Percentiles rank a stretch among this genome's conserved stretches.
phyloP scores from a whole-genome alignment of 805 yeast genomes.

The Candida parachauliodes region DNA sequence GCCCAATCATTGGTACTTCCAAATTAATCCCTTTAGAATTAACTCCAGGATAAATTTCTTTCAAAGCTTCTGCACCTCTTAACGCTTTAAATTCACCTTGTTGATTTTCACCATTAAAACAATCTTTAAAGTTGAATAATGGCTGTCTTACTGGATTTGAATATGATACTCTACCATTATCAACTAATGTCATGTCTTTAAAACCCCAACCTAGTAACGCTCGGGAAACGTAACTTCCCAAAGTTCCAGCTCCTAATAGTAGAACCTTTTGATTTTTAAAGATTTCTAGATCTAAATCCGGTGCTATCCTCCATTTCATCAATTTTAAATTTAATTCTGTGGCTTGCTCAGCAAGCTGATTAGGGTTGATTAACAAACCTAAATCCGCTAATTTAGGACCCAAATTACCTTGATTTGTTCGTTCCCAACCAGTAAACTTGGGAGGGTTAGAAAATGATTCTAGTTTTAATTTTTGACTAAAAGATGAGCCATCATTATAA shows the following conservation, averaged over 20 bases:
- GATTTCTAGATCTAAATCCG: conserved; percentile 66
- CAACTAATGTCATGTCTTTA: conserved; percentile 79
- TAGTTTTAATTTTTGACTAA: conserved; percentile 16
- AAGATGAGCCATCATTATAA: conserved; percentile 17
- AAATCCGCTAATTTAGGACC: conserved; percentile 83
- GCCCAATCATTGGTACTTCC: conserved; percentile 96
- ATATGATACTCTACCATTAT: conserved; percentile 82
- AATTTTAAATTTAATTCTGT: conserved; percentile 85
- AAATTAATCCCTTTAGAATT: conserved; percentile 57
- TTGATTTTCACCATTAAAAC: conserved; percentile 56
- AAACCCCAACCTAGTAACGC: conserved; percentile 95
- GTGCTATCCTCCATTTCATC: conserved; percentile 96
- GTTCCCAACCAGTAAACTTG: conserved; percentile 84
- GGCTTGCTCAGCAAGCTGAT: conserved; percentile 82
- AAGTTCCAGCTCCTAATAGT: conserved; percentile 92
- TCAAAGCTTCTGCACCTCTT: conserved; percentile 71
- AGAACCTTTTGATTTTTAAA: conserved; percentile 62
- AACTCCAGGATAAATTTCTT: conserved; percentile 76
- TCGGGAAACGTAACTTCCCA: conserved; percentile 89
- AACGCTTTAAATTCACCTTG: conserved; percentile 70
- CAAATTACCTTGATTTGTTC: conserved; percentile 66
- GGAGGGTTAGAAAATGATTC: conserved; percentile 19
- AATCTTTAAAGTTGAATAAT: conserved; percentile 75
- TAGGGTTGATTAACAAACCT: conserved; percentile 77
- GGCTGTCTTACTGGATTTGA: conserved; percentile 97